Conservation (phyloP, 179 eudicot species). For the Vitellaria paradoxa region DNA sequence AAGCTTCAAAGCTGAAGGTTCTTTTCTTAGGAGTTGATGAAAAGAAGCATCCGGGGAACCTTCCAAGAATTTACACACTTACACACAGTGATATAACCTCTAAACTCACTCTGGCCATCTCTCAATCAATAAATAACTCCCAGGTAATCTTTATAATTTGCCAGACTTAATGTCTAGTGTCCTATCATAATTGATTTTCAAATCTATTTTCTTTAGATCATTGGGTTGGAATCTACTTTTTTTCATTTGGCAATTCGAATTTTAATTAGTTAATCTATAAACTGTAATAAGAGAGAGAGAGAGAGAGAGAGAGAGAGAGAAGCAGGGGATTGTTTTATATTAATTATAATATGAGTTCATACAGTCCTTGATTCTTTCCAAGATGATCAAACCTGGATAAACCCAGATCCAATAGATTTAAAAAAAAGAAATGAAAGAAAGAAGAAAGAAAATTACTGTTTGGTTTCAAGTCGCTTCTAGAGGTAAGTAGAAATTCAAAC, state of each 20-base stretch:
- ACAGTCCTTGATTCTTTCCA: background rate
- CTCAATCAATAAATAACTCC: conserved; percentile 88
- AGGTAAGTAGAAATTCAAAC: background rate
- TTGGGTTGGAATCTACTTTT: background rate
- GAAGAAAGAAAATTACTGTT: background rate
- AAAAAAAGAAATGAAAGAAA: background rate
- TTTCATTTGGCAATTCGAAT: background rate
- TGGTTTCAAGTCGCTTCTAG: background rate
- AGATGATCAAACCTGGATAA: background rate
- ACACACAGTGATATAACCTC: conserved; percentile 91
- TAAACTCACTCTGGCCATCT: conserved; percentile 84
- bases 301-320: background rate
- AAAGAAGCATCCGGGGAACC: conserved; percentile 80
- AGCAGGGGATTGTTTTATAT: background rate
- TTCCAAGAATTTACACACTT: conserved; percentile 89
- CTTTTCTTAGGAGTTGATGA: conserved; percentile 79
- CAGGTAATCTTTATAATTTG: conserved; percentile 46
- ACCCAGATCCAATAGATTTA: background rate
- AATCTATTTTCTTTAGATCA: background rate
- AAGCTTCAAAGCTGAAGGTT: conserved; percentile 89
- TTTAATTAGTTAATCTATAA: background rate
- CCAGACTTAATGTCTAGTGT: background rate
- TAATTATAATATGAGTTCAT: background rate
- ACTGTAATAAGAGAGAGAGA: no score
- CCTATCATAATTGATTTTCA: background rate